Evolutionary conservation across 2,329 filamentous ascomycete species (phyloP).

Genomic region (Neonectria neomacrospora): DNA sequence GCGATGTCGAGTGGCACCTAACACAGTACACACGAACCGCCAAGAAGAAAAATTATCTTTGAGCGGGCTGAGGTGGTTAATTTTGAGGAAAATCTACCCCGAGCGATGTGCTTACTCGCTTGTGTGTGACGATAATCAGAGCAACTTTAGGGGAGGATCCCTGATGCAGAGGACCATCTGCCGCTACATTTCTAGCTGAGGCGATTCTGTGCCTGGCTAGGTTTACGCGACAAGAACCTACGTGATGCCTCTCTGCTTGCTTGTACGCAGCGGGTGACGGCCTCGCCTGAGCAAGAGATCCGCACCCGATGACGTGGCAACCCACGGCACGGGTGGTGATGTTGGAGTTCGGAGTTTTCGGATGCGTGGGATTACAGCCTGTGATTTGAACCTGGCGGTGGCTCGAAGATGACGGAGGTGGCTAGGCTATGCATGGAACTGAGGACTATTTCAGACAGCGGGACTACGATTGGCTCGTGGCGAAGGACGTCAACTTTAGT

Average conservation of each 20-base stretch:
- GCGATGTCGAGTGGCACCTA: conserved; percentile 95
- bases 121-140: background rate
- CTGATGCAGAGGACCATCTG: background rate
- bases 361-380: conserved; percentile 16
- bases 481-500: conserved; percentile 5
- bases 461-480: conserved; percentile 24
- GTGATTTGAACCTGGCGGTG: conserved; percentile 19
- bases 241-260: background rate
- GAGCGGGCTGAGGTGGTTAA: conserved; percentile 44
- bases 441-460: background rate
- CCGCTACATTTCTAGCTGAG: background rate
- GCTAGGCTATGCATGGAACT: background rate
- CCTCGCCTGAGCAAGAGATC: background rate
- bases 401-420: background rate
- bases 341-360: conserved; percentile 42
- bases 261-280: background rate
- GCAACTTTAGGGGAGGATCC: background rate
- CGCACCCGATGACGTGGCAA: conserved; percentile 7
- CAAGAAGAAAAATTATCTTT: conserved; percentile 96
- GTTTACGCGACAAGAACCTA: background rate
- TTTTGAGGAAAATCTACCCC: background rate
- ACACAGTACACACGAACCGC: conserved; percentile 95
- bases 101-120: background rate
- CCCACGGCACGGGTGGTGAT: conserved; percentile 15
- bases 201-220: background rate